Percentiles rank a stretch among this genome's conserved stretches.
Conservation (phyloP, 345 rosid species). For the Boechera stricta region DNA sequence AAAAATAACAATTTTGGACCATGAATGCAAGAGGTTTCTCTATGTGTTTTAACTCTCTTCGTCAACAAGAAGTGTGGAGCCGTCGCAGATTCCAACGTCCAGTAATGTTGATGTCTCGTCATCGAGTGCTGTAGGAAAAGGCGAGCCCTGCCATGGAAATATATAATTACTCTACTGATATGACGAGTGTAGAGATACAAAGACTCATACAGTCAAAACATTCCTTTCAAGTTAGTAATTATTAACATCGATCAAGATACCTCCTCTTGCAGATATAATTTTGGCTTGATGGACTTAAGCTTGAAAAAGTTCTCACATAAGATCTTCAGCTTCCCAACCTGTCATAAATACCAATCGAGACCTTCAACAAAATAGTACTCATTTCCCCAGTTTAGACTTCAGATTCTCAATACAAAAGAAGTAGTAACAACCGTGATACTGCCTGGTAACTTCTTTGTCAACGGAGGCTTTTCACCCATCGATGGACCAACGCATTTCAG, state of each 20-base stretch:
- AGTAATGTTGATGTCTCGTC: constrained; percentile 76
- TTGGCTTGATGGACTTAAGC: constrained; percentile 62
- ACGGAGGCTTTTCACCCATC: constrained; percentile 72
- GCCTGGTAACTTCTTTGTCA: constrained; percentile 88
- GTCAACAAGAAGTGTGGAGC: constrained; percentile 73
- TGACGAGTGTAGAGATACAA: neutral
- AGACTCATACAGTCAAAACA: neutral
- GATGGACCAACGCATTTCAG: constrained; percentile 87
- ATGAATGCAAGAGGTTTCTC: neutral
- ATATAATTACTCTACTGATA: neutral
- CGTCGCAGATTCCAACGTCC: constrained; percentile 69
- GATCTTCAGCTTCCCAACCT: constrained; percentile 87
- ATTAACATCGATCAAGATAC: constrained; percentile 40
- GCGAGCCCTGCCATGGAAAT: constrained; percentile 64
- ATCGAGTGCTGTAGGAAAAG: constrained; percentile 69
- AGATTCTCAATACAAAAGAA: neutral
- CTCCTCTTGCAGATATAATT: constrained; percentile 75
- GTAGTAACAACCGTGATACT: constrained; percentile 66
- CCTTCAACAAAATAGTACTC: neutral
- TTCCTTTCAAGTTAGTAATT: neutral
- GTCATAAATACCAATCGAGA: constrained; percentile 12
- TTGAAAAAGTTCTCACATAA: constrained; percentile 84
- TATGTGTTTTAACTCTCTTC: constrained; percentile 54
- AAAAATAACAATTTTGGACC: neutral
- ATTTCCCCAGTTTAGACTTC: neutral